Percentiles rank a stretch among this genome's conserved stretches.
These are phyloP conservation scores for Globisporangium cystogenes DNA, from an alignment of 352 stramenopile genomes.

Conservation along the genomic window DNA sequence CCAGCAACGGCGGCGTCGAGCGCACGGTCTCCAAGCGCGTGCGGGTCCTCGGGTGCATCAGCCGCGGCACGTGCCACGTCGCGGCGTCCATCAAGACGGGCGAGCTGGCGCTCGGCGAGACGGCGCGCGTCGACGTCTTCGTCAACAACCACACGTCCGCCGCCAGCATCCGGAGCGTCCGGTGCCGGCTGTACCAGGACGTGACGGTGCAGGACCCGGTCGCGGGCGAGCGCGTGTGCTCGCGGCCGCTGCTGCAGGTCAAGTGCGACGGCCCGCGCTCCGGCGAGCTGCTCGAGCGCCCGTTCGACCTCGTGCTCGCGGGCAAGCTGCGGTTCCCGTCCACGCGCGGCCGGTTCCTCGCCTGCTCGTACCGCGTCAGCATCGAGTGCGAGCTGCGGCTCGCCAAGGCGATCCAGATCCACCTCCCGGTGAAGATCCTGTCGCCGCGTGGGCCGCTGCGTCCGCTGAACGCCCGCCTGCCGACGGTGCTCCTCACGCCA, in stretches of 20 bases:
- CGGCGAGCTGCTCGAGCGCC: conserved; percentile 52
- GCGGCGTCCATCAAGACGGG: conserved; percentile 62
- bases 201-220: conserved; percentile 37
- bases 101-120: conserved; percentile 50
- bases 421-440: conserved; percentile 33
- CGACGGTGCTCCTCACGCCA: too few species aligned
- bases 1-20: conserved; percentile 20
- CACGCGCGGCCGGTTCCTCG: conserved; percentile 45
- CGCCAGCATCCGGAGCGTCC: conserved; percentile 40
- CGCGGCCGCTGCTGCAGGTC: conserved; percentile 39
- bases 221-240: conserved; percentile 19
- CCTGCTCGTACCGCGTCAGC: conserved; percentile 51
- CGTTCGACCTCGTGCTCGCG: conserved; percentile 46
- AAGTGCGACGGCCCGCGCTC: conserved; percentile 42
- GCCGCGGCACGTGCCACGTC: conserved; percentile 51
- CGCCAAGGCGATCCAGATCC: conserved; percentile 19
- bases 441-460: conserved; percentile 8
- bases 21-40: conserved; percentile 62
- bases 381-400: conserved; percentile 54
- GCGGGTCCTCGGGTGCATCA: conserved; percentile 46
- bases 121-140: conserved; percentile 55
- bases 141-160: conserved; percentile 68
- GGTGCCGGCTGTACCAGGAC: conserved; percentile 52
- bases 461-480: conserved; percentile 1
- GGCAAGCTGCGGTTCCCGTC: conserved; percentile 53